A percentile compares a stretch with the other conserved stretches of the same genome.
Conservation (phyloP, 345 rosid genomes). For the Camelina sativa region DNA sequence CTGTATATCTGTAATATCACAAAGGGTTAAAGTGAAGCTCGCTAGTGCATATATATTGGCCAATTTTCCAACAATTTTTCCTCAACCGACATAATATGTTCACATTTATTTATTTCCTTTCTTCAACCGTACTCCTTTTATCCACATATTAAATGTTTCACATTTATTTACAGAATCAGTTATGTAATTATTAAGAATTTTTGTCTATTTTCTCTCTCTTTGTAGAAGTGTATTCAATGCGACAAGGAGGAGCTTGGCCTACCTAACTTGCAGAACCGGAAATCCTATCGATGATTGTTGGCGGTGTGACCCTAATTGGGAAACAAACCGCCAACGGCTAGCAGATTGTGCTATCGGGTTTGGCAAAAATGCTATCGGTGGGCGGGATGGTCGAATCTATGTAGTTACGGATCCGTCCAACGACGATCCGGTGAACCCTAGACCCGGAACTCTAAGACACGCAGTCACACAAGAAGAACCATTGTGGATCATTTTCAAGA, state of each 20-base stretch:
- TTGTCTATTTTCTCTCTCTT: constrained; percentile 1
- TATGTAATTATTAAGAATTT: neutral
- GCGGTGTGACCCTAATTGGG: constrained; percentile 82
- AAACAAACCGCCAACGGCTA: constrained; percentile 59
- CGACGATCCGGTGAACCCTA: constrained; percentile 64
- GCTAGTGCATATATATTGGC: neutral
- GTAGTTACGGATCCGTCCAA: constrained; percentile 62
- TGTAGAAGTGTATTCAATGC: constrained; percentile 65
- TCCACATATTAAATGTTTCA: constrained; percentile 12
- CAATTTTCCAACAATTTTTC: neutral
- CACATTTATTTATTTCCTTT: constrained; percentile 42
- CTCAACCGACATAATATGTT: constrained; percentile 40
- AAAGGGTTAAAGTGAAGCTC: neutral
- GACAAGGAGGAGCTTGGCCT: constrained; percentile 71
- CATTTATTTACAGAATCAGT: neutral
- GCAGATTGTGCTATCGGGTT: constrained; percentile 85
- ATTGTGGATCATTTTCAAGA: constrained; percentile 73
- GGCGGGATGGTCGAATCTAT: constrained; percentile 65
- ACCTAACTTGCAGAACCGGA: constrained; percentile 63
- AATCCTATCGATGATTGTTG: constrained; percentile 87
- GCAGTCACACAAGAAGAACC: constrained; percentile 80
- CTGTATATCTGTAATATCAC: constrained; percentile 12
- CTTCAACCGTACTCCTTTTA: constrained; percentile 7
- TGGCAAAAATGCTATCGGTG: constrained; percentile 75
- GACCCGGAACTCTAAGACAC: constrained; percentile 71